Base-by-base conservation (phyloP, 257 asterid species). In the Petunia axillaris region DNA sequence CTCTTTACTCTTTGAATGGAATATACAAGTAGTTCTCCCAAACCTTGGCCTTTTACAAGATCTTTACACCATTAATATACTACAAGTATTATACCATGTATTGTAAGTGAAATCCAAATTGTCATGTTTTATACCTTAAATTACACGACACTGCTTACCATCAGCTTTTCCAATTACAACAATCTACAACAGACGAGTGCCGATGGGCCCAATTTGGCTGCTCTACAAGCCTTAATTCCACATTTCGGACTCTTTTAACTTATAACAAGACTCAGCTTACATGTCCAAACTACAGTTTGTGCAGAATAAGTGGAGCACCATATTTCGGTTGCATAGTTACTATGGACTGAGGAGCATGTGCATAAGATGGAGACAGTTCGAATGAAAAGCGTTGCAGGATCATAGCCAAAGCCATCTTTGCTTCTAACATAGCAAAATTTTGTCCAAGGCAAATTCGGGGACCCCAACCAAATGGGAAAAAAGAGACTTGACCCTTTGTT, bases 381-480 rank as follows among this genome's bases (percentile, higher is more conserved):
- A 85, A 82, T 13, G 83, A 76, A 44, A 82, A 85, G 4, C 79
- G 62, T 59, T 82, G 88, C 11, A 85, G 80, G 64, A 85, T 82
- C 88, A 85, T 85, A 55, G 86, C 75, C 76, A 85, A 6, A 2
- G 86, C 85, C 75, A 85, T 1, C 78, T 80, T 85, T 16, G 86
- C 86, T 75, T 85, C 88, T 16, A 85, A 5, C 84, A 82, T 65
- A 1, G 88, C 67, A 50, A 82, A 85, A 66, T 82, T 79, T 37
- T 77, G 84, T 8, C 88, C 88, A 9, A 85, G 80, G 53, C 88
- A 85, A 9, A 82, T 64, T 60, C 88, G 54, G 10, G 88, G 88
- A 6, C 88, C 88, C 84, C 86, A 77, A 15, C 81, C 76, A 77
- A 83, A 85, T 50, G 88, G 88, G 53, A 85, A 64, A 59, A 82